Conservation (phyloP, 2,329 filamentous ascomycete genomes). For the Fusarium mangiferae region DNA sequence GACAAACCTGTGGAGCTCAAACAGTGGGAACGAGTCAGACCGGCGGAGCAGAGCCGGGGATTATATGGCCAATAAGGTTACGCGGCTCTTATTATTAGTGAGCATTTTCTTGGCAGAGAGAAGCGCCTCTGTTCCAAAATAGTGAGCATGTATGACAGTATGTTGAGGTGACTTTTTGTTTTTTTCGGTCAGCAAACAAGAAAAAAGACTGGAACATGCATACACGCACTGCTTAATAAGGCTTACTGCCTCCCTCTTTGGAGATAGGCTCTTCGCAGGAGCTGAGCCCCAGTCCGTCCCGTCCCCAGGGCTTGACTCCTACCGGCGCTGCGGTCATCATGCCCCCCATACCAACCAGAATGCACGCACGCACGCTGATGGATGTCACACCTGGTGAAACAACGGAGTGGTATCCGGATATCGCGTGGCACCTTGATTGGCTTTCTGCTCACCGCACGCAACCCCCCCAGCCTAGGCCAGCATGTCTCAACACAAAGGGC, state of each 20-base stretch:
- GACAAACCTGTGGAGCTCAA: not conserved
- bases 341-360: not conserved
- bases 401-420: not conserved
- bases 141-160: not conserved
- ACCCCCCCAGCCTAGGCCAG: not conserved
- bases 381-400: not conserved
- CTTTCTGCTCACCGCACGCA: not conserved
- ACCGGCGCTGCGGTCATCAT: not conserved
- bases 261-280: not conserved
- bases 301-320: not conserved
- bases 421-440: conserved; percentile 4
- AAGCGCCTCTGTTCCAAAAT: not conserved
- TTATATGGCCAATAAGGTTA: not conserved
- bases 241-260: not conserved
- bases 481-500: not conserved
- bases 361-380: not conserved
- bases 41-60: not conserved
- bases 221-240: not conserved
- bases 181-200: not conserved
- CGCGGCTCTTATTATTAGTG: not conserved
- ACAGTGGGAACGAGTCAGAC: not conserved
- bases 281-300: not conserved
- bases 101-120: not conserved
- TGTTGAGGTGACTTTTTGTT: not conserved
- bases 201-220: not conserved